Evolutionary conservation across 179 eudicot genomes (phyloP), one percentile per base, ranked within the genome.

Genomic region (Spergularia azorica): DNA sequence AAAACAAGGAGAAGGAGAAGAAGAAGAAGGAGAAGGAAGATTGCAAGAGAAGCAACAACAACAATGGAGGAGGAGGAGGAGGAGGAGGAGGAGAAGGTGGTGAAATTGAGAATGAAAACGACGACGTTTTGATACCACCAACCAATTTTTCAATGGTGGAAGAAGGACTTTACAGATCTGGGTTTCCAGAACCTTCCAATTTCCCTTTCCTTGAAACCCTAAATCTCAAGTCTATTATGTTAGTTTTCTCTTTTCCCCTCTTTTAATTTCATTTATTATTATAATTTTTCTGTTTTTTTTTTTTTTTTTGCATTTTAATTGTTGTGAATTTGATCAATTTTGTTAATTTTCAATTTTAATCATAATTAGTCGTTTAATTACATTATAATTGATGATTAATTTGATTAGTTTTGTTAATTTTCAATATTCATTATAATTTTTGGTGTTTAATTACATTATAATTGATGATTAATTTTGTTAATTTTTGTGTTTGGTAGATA

Each of bases 141-240:
- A 56, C 63, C 1, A 92, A 92, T 67, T 92, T 92, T 79, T 84
- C 92, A 5, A 85, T 86, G 86, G 97, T 90, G 5, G 94, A 92
- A 83, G 91, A 90, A 36, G 88, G 91, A 26, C 77, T 92, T 18
- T 92, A 83, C 72, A 84, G 94, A 89, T 92, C 94, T 74, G 95
- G 97, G 75, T 90, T 90, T 74, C 97, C 97, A 7, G 77, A 92
- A 72, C 76, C 87, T 52, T 60, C 76, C 73, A 86, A 92, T 83
- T 90, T 89, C 57, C 76, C 78, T 4, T 90, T 87, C 65, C 83
- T 92, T 20, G 66, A 84, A 64, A 82, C 91, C 82, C 95, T 92
- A 73, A 87, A 86, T 73, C 88, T 92, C 68, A 83, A 84, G 71
- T 90, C 95, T 38, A 82, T 92, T 81, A 86, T 92, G 97, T 92